Conservation (phyloP, 2,329 filamentous ascomycete genomes). For the Arthrobotrys musiformis region DNA sequence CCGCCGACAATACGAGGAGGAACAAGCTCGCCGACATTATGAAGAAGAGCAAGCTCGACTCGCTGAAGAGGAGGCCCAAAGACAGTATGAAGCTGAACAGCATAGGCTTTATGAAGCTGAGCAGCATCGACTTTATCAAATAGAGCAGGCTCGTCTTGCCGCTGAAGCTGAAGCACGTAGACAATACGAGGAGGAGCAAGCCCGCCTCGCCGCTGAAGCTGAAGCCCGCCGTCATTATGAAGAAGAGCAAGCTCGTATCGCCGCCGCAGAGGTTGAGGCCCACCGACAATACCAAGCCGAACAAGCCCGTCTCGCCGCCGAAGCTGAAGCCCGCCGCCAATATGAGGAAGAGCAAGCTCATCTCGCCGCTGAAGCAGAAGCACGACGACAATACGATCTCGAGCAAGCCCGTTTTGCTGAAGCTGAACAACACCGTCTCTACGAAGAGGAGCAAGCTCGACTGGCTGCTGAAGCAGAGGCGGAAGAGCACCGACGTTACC, state of each 20-base stretch:
- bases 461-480: slow-evolving; percentile 26
- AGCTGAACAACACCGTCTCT: slow-evolving; percentile 9
- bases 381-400: neutral
- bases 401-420: slow-evolving; percentile 22
- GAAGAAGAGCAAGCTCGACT: slow-evolving; percentile 33
- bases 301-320: slow-evolving; percentile 10
- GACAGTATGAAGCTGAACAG: slow-evolving; percentile 27
- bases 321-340: slow-evolving; percentile 4
- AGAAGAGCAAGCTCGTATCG: slow-evolving; percentile 13
- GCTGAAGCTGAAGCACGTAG: slow-evolving; percentile 7
- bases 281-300: slow-evolving; percentile 8
- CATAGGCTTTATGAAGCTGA: slow-evolving; percentile 23
- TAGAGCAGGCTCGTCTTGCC: slow-evolving; percentile 13
- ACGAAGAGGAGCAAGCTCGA: slow-evolving; percentile 20
- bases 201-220: slow-evolving; percentile 22
- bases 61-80: neutral
- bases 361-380: slow-evolving; percentile 18
- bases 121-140: slow-evolving; percentile 4
- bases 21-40: slow-evolving; percentile 1
- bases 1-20: slow-evolving; percentile 16
- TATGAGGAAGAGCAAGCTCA: slow-evolving; percentile 9
- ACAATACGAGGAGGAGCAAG: slow-evolving; percentile 11
- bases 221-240: slow-evolving; percentile 1
- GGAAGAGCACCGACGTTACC: slow-evolving; percentile 29
- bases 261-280: slow-evolving; percentile 14